Base-by-base conservation (phyloP, 768 basidiomycete genomes). In the Mycena chlorophos region DNA sequence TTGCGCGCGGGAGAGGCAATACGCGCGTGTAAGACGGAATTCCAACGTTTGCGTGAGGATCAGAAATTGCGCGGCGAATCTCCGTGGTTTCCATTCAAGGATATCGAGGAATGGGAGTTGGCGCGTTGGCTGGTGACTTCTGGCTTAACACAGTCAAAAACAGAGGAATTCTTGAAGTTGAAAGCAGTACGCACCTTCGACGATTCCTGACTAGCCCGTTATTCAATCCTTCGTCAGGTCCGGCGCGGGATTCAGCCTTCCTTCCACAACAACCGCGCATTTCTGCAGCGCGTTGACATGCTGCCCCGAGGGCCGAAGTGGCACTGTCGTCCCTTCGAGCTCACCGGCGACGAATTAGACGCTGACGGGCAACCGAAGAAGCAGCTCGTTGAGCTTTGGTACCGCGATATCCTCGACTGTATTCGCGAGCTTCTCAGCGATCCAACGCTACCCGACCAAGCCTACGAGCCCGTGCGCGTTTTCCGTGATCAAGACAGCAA, bases 81-180 rank as follows among this genome's bases (percentile, higher is more conserved):
- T 29, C 19, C 56, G 60, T 25, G 68, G 68, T 57, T 48, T 3
- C 70, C 71, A 20, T 73, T 73, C 40, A 25, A 48, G n/a, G 37
- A 53, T 25, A 45, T 58, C 39, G 66, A 68, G 10, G 68, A 74
- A 25, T 71, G 69, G 63, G 65, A 66, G 29, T 48, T 74, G 1
- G 73, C 65, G 1, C 42, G 46, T 17, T 75, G 68, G 69, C 49
- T 74, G 40, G 63, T 67, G 29, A 57, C 51, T 3, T 51, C 53
- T 12, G 63, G 56, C 56, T 38, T 66, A 19, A 60, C 70, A 2
- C 61, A 70, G 16, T 65, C 46, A 3, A 59, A 63, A 29, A 69
- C 65, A 12, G 68, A 72, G 23, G 55, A 65, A n/a, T 73, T 67
- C 39, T 57, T 72, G 31, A 65, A 66, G 40, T 55, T 72, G 8